A percentile compares a stretch with the other conserved stretches of the same genome.
These are phyloP conservation scores for Euphorbia tirucalli DNA, from an alignment of 345 rosid species.

Conservation along the genomic window DNA sequence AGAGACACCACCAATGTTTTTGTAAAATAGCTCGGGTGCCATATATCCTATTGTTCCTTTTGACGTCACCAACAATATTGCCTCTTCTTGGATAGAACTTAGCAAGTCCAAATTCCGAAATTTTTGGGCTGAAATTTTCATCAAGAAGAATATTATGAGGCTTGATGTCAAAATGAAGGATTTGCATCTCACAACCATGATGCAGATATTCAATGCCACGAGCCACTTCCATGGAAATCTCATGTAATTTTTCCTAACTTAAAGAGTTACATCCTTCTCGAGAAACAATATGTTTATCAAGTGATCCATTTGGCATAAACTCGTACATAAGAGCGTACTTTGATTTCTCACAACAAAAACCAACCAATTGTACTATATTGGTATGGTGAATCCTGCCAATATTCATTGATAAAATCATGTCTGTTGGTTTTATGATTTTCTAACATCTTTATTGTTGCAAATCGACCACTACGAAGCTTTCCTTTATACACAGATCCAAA, in stretches of 20 bases:
- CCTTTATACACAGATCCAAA: no score
- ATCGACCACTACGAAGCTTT: no score
- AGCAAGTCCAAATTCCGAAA: constrained; percentile 2
- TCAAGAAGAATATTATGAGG: no score
- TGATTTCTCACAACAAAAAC: constrained; percentile 6
- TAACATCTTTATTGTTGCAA: constrained; percentile 4
- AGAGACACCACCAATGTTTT: background rate
- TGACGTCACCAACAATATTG: background rate
- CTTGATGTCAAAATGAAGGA: no score
- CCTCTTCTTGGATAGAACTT: background rate
- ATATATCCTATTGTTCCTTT: no score
- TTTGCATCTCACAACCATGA: background rate
- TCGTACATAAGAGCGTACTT: constrained; percentile 12
- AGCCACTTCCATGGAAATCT: constrained; percentile 14
- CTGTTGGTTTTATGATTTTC: background rate
- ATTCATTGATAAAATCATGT: constrained; percentile 17
- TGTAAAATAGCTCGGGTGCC: no score
- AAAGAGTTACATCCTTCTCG: no score
- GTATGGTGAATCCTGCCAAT: constrained; percentile 14
- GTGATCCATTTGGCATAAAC: constrained; percentile 21
- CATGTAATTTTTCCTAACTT: constrained; percentile 1
- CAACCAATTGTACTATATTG: background rate
- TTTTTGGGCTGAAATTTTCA: background rate
- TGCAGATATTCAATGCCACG: constrained; percentile 17
- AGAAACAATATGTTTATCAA: background rate